Evolutionary conservation across 345 rosid species (phyloP).

Genomic region (Populus davidiana): DNA sequence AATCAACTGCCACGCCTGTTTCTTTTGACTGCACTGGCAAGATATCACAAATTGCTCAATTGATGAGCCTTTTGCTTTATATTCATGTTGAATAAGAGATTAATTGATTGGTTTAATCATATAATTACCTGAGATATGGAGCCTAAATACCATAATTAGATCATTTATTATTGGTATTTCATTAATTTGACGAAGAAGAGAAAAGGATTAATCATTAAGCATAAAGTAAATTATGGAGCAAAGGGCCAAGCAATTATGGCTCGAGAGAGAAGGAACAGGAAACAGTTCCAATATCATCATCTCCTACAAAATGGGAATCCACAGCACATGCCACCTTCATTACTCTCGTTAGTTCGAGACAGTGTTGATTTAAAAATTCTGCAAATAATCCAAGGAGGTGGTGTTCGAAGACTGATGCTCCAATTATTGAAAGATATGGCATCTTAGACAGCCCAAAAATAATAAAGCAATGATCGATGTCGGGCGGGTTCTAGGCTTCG

Average conservation of each 20-base stretch:
- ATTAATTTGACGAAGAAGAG: conserved; percentile 4
- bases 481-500: too few species aligned
- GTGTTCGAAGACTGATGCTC: not conserved
- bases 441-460: not conserved
- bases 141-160: conserved; percentile 80
- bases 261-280: not conserved
- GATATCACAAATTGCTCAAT: not conserved
- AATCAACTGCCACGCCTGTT: conserved; percentile 77
- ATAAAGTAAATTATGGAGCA: not conserved
- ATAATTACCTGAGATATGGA: conserved; percentile 83
- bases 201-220: not conserved
- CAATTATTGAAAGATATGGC: not conserved
- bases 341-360: too few species aligned
- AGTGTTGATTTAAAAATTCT: too few species aligned
- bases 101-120: not conserved
- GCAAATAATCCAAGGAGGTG: too few species aligned
- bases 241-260: not conserved
- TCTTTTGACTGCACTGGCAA: conserved; percentile 62
- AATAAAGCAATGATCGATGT: too few species aligned
- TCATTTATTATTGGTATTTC: conserved; percentile 83
- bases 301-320: conserved; percentile 70
- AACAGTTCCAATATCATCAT: conserved; percentile 89
- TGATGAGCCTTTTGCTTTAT: not conserved
- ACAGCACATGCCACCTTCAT: conserved; percentile 78
- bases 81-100: not conserved